phyloP scores from a whole-genome alignment of 2,329 filamentous ascomycete species.

The Arthrobotrys pseudoclavata region DNA sequence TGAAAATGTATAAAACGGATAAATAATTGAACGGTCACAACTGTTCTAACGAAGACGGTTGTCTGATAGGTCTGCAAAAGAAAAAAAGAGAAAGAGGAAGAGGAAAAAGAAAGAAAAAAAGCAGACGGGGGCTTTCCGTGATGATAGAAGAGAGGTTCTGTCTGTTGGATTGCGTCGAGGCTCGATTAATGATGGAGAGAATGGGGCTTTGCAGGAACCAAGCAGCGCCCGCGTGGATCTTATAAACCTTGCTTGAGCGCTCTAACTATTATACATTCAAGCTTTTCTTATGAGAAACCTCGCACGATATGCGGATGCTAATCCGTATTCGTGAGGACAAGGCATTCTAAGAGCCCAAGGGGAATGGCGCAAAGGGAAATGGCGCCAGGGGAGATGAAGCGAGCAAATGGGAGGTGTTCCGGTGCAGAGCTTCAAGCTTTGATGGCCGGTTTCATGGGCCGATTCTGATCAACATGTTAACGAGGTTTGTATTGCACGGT shows the following conservation, averaged over 20 bases:
- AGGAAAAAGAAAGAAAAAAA: background rate
- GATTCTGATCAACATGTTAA: background rate
- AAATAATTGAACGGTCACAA: conserved; percentile 3
- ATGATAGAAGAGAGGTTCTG: conserved; percentile 24
- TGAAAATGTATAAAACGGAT: conserved; percentile 12
- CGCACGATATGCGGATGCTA: conserved; percentile 26
- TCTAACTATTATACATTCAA: conserved; percentile 32
- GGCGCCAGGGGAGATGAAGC: conserved; percentile 27
- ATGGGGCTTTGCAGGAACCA: conserved; percentile 56
- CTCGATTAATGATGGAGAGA: conserved; percentile 18
- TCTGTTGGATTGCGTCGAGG: background rate
- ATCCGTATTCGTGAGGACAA: conserved; percentile 42
- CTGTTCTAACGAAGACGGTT: conserved; percentile 4
- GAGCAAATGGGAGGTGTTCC: conserved; percentile 53
- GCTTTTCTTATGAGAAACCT: conserved; percentile 14
- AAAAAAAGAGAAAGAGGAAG: conserved; percentile 20
- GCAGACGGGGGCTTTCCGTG: conserved; percentile 31
- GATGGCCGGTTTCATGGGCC: conserved; percentile 31
- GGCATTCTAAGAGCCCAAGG: conserved; percentile 10
- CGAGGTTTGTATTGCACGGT: conserved; percentile 1
- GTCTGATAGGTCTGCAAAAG: conserved; percentile 11
- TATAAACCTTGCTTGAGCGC: conserved; percentile 39
- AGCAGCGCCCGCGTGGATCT: conserved; percentile 57
- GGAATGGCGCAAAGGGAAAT: no score
- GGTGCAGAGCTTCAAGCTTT: conserved; percentile 32